Evolutionary conservation across 2,329 filamentous ascomycete genomes (phyloP), one percentile per base, ranked within the genome.

Genomic region (Sporothrix sp.): DNA sequence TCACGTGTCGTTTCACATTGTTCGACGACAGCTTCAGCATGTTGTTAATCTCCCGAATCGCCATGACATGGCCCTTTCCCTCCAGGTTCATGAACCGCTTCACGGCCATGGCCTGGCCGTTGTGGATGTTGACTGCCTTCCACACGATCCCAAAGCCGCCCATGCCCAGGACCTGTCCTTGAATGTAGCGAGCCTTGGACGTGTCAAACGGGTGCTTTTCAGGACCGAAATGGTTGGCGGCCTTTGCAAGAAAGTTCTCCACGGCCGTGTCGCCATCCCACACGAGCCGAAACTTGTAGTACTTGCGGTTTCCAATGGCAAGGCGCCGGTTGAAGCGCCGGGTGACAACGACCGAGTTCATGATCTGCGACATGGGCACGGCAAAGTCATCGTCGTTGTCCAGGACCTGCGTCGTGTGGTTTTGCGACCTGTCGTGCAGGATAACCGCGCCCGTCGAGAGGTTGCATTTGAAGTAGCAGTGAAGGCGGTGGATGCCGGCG

Each of bases 41-140:
- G 27, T 60, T 60, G 40, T 57, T 56, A 13, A 61, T 52, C 32
- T 64, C 62, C 1, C 61, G 47, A 2, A 59, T 58, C 5, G 60
- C 61, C 52, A 61, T 60, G 9, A 57, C 43, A 13, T 60, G 50
- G 1, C 58, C 42, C 51, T 58, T 60, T 8, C 56, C 59, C 3
- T 59, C 54, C 8, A 62, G 48, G 27, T 50, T 58, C 52, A 58
- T 54, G 43, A 60, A 63, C 7, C 54, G 57, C 45, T 64, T 64
- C 21, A 64, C 59, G n/a, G 62, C 61, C 46, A 63, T 60, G 25
- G 58, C 32, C 13, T 39, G 45, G 4, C 61, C 61, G 3, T 48
- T 56, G 10, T 50, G 56, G n/a, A 59, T 51, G 37, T 63, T 52
- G 14, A 61, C 25, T 1, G 53, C 58, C 48, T 54, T 58, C 8